phyloP scores from a whole-genome alignment of 106 monocot species.

The Posidonia australis region DNA sequence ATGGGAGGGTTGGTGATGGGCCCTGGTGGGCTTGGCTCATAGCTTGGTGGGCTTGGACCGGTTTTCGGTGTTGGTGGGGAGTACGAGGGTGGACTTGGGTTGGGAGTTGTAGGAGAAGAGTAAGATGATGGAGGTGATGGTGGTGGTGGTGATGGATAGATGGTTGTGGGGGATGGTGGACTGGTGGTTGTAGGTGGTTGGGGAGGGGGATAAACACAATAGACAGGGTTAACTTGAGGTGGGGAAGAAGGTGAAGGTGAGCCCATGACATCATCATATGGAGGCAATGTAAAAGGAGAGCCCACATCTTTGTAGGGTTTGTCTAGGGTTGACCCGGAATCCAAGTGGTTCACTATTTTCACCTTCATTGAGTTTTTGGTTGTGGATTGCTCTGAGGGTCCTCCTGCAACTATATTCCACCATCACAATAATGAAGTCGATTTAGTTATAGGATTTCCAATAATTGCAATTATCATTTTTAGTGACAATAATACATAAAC shows the following conservation, averaged over 20 bases:
- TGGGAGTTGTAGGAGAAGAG: slow-evolving; percentile 6
- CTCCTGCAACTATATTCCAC: slow-evolving; percentile 17
- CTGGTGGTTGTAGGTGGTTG: slow-evolving; percentile 12
- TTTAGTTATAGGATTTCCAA: too few species aligned
- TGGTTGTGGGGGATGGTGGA: slow-evolving; percentile 9
- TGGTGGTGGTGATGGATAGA: slow-evolving; percentile 6
- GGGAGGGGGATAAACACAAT: slow-evolving; percentile 30
- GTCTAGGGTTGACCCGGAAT: slow-evolving; percentile 14
- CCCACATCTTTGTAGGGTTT: slow-evolving; percentile 7
- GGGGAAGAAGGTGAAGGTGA: slow-evolving; percentile 18
- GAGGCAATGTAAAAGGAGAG: slow-evolving; percentile 30
- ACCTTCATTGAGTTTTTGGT: neutral
- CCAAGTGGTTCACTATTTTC: slow-evolving; percentile 13
- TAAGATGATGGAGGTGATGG: slow-evolving; percentile 5
- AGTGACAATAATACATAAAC: too few species aligned
- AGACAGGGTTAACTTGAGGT: slow-evolving; percentile 21
- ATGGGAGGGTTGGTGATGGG: slow-evolving; percentile 3
- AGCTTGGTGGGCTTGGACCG: neutral
- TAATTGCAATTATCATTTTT: too few species aligned
- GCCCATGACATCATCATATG: slow-evolving; percentile 28
- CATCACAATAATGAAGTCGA: too few species aligned
- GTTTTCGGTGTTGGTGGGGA: neutral
- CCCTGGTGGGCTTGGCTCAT: too few species aligned
- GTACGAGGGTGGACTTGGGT: slow-evolving; percentile 13
- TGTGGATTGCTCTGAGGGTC: neutral